Percentiles rank a stretch among this genome's conserved stretches.
phyloP scores from a whole-genome alignment of 352 stramenopile genomes.

The Globisporangium iwayamae region DNA sequence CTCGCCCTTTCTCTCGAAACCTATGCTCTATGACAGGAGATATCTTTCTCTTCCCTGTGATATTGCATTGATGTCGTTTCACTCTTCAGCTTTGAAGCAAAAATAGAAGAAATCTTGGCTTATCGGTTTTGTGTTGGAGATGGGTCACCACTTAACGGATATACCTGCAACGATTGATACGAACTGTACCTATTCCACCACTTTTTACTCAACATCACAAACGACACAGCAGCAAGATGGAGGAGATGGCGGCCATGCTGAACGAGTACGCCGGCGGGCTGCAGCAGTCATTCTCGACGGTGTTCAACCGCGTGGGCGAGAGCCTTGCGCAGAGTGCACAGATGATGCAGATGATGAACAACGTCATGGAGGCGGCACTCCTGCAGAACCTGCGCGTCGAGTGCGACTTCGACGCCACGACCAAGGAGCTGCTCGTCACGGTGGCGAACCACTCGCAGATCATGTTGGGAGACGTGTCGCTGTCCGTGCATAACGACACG shows the following conservation, averaged over 20 bases:
- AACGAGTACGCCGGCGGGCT: slow-evolving; percentile 52
- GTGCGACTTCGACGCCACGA: slow-evolving; percentile 20
- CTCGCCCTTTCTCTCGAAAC: neutral
- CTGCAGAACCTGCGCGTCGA: slow-evolving; percentile 54
- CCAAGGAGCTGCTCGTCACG: slow-evolving; percentile 23
- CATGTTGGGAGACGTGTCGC: slow-evolving; percentile 27
- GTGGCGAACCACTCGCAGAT: slow-evolving; percentile 65
- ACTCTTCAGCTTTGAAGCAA: neutral
- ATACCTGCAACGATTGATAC: too few relatives aligned
- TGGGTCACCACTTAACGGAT: too few relatives aligned
- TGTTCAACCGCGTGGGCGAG: slow-evolving; percentile 65
- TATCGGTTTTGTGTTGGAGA: neutral
- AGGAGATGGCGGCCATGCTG: slow-evolving; percentile 67
- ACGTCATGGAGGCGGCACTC: slow-evolving; percentile 74
- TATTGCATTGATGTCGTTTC: neutral
- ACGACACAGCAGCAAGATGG: slow-evolving; percentile 27
- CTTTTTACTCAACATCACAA: neutral
- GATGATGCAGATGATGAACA: slow-evolving; percentile 84
- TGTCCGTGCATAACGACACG: slow-evolving; percentile 19
- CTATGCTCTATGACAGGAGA: neutral
- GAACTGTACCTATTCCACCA: neutral
- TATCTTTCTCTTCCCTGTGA: neutral
- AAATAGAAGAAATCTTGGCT: neutral
- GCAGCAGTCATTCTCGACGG: slow-evolving; percentile 68
- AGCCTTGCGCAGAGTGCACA: slow-evolving; percentile 64